These are phyloP conservation scores for Scortechinia acanthostroma DNA, from an alignment of 2,329 filamentous ascomycete genomes.

Conservation along the genomic window DNA sequence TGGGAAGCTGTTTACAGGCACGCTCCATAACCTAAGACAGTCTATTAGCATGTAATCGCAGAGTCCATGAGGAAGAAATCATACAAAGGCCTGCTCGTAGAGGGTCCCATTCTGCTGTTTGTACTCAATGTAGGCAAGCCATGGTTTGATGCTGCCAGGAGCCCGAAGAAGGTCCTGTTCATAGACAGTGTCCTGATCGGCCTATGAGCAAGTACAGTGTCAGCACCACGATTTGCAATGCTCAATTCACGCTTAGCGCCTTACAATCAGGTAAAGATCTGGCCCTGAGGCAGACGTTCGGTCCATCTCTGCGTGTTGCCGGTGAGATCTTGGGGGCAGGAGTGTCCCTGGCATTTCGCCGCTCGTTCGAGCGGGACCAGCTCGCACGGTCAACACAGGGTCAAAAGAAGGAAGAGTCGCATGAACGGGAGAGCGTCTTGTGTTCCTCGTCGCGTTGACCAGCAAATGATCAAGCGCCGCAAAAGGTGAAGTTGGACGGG, in stretches of 20 bases:
- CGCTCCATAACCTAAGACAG: slow-evolving; percentile 68
- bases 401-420: background rate
- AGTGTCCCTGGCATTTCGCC: slow-evolving; percentile 39
- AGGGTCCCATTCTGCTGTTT: slow-evolving; percentile 80
- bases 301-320: slow-evolving; percentile 31
- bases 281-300: slow-evolving; percentile 26
- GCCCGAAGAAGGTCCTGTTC: slow-evolving; percentile 91
- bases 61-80: slow-evolving; percentile 38
- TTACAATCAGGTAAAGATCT: slow-evolving; percentile 33
- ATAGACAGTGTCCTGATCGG: slow-evolving; percentile 86
- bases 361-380: slow-evolving; percentile 24
- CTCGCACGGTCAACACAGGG: slow-evolving; percentile 10
- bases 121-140: slow-evolving; percentile 88
- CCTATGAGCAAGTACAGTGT: slow-evolving; percentile 31
- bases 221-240: background rate
- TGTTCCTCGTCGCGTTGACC: background rate
- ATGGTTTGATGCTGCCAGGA: slow-evolving; percentile 79
- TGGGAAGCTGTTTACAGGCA: slow-evolving; percentile 79
- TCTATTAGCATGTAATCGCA: background rate
- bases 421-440: background rate
- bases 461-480: background rate
- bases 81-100: slow-evolving; percentile 65
- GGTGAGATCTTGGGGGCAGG: slow-evolving; percentile 31
- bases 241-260: too few relatives aligned
- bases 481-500: background rate